phyloP scores from a whole-genome alignment of 1,284 basidiomycete genomes.

The Somion occarium region DNA sequence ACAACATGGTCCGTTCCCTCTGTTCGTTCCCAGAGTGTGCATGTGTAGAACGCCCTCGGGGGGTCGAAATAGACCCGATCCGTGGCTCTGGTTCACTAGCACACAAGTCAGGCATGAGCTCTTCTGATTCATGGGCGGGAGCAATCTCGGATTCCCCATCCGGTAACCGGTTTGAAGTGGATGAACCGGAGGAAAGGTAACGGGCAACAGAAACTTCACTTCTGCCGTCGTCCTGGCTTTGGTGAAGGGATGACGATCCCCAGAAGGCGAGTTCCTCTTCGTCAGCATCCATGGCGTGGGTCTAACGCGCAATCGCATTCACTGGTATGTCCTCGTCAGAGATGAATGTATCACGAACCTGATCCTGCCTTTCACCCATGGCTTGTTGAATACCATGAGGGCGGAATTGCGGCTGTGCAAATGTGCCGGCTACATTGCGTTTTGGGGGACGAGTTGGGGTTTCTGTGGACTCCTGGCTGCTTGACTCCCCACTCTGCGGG shows the following conservation, averaged over 20 bases:
- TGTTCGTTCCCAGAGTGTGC: not conserved
- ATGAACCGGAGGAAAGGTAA: not conserved
- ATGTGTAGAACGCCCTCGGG: not conserved
- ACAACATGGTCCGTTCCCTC: not conserved
- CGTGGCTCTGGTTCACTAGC: not conserved
- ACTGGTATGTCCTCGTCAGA: not conserved
- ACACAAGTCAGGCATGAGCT: not conserved
- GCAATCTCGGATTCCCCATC: not conserved
- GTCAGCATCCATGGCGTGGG: too few relatives aligned
- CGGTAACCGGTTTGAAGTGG: not conserved
- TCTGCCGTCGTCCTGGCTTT: too few relatives aligned
- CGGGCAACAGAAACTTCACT: not conserved
- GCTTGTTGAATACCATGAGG: not conserved
- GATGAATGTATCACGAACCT: not conserved
- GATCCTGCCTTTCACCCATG: not conserved
- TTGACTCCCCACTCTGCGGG: not conserved
- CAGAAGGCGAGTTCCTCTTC: too few relatives aligned
- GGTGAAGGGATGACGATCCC: too few relatives aligned
- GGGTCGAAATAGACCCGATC: not conserved
- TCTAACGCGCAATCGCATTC: not conserved
- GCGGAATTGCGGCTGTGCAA: not conserved
- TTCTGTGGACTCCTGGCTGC: not conserved
- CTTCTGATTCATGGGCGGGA: not conserved
- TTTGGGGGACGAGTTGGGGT: too few relatives aligned
- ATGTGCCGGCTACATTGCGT: not conserved